Evolutionary conservation across 2,329 filamentous ascomycete genomes (phyloP), one percentile per base, ranked within the genome.

Genomic region (Fusarium subglutinans): DNA sequence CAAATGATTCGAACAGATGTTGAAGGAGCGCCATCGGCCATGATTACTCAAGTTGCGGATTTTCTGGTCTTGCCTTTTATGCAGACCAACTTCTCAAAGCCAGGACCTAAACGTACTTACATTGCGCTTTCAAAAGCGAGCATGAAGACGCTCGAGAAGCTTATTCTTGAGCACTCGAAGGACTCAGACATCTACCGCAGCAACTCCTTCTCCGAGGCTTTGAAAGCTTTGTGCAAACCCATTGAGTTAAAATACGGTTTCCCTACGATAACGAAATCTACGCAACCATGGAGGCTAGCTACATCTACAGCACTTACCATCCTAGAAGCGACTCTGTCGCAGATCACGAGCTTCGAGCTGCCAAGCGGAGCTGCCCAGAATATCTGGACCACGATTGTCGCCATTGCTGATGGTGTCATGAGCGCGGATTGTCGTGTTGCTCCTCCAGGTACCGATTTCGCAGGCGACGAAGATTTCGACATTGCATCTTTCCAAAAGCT

Each of bases 41-140:
- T 98, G 76, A 87, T 95, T 57, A 85, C 85, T 2, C 88, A 93
- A 63, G 87, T 95, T 15, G 90, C 94, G 3, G 89, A 93, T 56
- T 90, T 97, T 67, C 88, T 91, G 14, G 88, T 90, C 6, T 85
- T 97, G 40, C 92, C 94, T 3, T 95, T 94, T 75, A 82, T 85
- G 1, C 80, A 82, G 64, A 78, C 84, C 65, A 62, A 78, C 69
- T 28, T 81, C 69, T 63, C 83, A 72, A 75, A 76, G 18, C 81
- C 84, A 18, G 74, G 78, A 3, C 79, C 84, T 57, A 90, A 90
- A 64, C 93, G 94, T 12, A 97, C 94, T 0, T 98, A 95, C 79
- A 91, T 99, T 63, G 96, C 96, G 40, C 89, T 98, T 79, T 94
- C 95, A 3, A 97, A 96, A 81, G 90, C 90, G 26, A 91, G 92